Conservation (phyloP, 257 asterid genomes). For the Cynanchum wilfordii region DNA sequence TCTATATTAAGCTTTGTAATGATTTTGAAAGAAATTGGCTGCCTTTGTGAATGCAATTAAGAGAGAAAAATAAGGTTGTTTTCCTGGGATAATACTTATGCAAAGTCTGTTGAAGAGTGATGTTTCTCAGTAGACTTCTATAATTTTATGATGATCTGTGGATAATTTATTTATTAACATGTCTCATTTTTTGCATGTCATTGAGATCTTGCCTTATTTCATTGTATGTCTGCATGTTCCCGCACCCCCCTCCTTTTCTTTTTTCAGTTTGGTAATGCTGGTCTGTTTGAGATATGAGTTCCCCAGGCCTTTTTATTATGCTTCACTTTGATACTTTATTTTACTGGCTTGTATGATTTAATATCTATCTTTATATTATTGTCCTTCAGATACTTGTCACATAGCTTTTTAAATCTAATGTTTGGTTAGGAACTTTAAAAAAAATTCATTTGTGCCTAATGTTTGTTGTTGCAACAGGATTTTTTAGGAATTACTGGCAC, state of each 20-base stretch:
- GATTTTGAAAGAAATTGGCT: background rate
- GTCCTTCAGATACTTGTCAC: background rate
- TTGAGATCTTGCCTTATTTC: background rate
- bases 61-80: background rate
- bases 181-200: background rate
- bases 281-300: background rate
- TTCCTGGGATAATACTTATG: background rate
- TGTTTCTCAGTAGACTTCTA: background rate
- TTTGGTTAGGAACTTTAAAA: background rate
- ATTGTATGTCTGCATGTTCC: background rate
- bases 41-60: background rate
- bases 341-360: background rate
- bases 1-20: too few species aligned
- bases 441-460: background rate
- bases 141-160: background rate
- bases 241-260: background rate
- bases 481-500: constrained; percentile 11
- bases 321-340: background rate
- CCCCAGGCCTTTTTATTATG: background rate
- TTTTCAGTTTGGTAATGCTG: background rate
- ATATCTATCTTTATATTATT: too few species aligned
- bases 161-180: background rate
- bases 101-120: background rate
- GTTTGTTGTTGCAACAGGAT: constrained; percentile 8
- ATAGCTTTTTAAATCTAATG: background rate